Evolutionary conservation across 345 rosid genomes (phyloP).

Genomic region (Eucalyptus caleyi): DNA sequence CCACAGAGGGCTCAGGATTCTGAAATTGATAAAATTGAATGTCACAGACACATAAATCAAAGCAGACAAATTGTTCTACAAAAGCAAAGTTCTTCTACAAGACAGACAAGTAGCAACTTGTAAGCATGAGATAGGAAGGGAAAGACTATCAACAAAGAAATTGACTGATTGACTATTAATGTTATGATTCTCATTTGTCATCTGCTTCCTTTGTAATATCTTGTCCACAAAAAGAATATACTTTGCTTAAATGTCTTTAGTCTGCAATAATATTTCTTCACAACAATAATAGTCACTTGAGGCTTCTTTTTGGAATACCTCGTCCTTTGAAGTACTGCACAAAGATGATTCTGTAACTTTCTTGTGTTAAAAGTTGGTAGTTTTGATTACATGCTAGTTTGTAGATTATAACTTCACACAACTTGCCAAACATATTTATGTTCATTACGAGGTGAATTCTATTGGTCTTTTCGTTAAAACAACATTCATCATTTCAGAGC

Average conservation of each 20-base stretch:
- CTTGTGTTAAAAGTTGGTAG: not conserved
- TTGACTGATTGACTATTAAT: not conserved
- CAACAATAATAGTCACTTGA: not conserved
- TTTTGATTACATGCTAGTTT: not conserved
- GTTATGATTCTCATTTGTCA: not conserved
- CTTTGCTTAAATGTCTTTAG: not conserved
- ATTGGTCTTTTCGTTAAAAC: not conserved
- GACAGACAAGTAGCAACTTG: not conserved
- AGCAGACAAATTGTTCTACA: not conserved
- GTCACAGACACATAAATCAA: not conserved
- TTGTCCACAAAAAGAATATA: not conserved
- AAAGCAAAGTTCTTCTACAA: not conserved
- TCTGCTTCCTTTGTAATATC: not conserved
- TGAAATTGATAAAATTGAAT: conserved; percentile 8
- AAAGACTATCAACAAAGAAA: not conserved
- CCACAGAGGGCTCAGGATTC: conserved; percentile 88
- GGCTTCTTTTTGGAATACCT: not conserved
- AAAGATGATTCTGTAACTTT: not conserved
- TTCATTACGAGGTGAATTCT: not conserved
- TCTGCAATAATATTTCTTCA: not conserved
- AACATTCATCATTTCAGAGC: not conserved
- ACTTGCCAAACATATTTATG: not conserved
- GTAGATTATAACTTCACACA: not conserved
- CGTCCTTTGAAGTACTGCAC: not conserved
- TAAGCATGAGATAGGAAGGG: not conserved